A percentile compares a stretch with the other conserved stretches of the same genome.
Evolutionary conservation across 2,329 filamentous ascomycete species (phyloP).

Genomic region (Claviceps citrina): DNA sequence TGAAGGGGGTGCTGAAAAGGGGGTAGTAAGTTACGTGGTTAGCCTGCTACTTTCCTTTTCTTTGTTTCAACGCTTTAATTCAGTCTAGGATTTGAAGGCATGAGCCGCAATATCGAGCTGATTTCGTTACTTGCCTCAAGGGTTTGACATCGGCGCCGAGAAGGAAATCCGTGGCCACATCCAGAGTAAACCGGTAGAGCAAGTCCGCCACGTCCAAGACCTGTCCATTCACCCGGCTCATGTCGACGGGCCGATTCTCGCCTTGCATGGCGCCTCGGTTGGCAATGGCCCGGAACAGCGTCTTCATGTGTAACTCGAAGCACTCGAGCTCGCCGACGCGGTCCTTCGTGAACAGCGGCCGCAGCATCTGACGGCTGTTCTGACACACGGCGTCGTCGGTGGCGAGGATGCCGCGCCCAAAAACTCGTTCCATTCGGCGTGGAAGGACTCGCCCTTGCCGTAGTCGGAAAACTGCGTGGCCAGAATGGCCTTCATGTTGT

Average conservation of each 20-base stretch:
- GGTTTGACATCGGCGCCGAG: constrained; percentile 60
- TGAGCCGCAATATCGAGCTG: neutral
- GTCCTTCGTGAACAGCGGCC: constrained; percentile 76
- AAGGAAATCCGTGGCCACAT: constrained; percentile 75
- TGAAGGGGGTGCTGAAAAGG: neutral
- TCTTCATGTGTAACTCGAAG: constrained; percentile 65
- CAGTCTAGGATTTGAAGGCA: no score
- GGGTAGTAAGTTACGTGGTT: neutral
- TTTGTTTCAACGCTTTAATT: no score
- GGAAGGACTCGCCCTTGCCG: constrained; percentile 29
- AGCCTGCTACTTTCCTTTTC: neutral
- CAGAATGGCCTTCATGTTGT: constrained; percentile 42
- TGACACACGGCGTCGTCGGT: constrained; percentile 74
- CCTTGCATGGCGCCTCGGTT: constrained; percentile 42
- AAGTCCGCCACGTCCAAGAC: constrained; percentile 57
- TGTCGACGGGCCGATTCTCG: constrained; percentile 47
- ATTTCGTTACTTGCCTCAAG: constrained; percentile 27
- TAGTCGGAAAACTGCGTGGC: constrained; percentile 42
- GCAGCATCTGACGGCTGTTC: constrained; percentile 60
- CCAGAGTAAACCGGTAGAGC: constrained; percentile 73
- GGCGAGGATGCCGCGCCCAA: constrained; percentile 50
- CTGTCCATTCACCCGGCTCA: constrained; percentile 43
- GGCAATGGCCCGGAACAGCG: constrained; percentile 53
- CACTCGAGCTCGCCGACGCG: constrained; percentile 67
- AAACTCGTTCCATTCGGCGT: constrained; percentile 28